Conservation (phyloP, 768 basidiomycete species). For the Cytidiella melzeri region DNA sequence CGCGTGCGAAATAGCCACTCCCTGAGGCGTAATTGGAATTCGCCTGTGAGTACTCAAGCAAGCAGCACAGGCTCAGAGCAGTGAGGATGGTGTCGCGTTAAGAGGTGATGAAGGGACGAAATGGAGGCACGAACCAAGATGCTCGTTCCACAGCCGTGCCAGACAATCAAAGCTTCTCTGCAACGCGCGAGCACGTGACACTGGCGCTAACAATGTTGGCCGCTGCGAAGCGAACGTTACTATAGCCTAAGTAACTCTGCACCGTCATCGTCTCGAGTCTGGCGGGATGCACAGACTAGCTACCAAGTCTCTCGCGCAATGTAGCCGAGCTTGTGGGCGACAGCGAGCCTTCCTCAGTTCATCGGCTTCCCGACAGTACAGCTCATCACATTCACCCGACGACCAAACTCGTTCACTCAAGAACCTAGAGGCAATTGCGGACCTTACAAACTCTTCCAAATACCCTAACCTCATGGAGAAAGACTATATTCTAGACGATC, state of each 20-base stretch:
- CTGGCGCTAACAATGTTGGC: no score
- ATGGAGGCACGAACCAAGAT: background rate
- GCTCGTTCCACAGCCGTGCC: background rate
- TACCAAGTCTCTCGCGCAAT: background rate
- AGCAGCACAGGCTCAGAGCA: no score
- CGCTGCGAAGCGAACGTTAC: no score
- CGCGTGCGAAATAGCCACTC: no score
- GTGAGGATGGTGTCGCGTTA: no score
- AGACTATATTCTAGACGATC: conserved; percentile 57
- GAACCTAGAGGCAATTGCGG: background rate
- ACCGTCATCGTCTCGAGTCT: background rate
- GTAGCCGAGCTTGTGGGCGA: background rate
- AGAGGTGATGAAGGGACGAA: no score
- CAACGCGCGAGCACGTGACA: no score
- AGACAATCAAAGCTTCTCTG: no score
- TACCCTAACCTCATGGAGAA: conserved; percentile 60
- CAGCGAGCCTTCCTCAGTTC: background rate
- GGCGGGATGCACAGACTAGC: background rate
- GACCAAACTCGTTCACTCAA: background rate
- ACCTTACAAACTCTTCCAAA: background rate
- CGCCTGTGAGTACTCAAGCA: no score
- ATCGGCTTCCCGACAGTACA: background rate
- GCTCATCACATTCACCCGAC: background rate
- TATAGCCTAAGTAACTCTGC: no score
- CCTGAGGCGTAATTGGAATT: no score